These are phyloP conservation scores for Mucor circinelloides DNA, from an alignment of 371 early-diverging fungal species.

Conservation along the genomic window DNA sequence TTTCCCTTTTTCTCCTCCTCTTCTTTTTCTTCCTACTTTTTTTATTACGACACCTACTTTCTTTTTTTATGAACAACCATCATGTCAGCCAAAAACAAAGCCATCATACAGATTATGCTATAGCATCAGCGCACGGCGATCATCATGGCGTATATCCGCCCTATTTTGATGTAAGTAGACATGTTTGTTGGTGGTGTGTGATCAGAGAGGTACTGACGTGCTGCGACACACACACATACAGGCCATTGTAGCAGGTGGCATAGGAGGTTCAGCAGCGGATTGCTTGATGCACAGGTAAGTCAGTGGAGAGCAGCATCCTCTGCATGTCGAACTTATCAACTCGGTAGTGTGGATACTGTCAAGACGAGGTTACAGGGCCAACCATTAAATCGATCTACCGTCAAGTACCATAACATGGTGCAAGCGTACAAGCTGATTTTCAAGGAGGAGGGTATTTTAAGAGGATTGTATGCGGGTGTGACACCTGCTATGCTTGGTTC, in stretches of 20 bases:
- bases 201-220: neutral
- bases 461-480: slow-evolving; percentile 77
- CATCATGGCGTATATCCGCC: slow-evolving; percentile 41
- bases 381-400: slow-evolving; percentile 34
- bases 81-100: slow-evolving; percentile 3
- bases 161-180: slow-evolving; percentile 46
- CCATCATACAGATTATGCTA: slow-evolving; percentile 19
- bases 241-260: slow-evolving; percentile 70
- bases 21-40: neutral
- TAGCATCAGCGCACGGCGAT: slow-evolving; percentile 33
- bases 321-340: neutral
- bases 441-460: slow-evolving; percentile 68
- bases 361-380: slow-evolving; percentile 79
- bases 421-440: slow-evolving; percentile 68
- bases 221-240: slow-evolving; percentile 9
- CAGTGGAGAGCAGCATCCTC: neutral
- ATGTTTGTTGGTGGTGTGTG: neutral
- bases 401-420: slow-evolving; percentile 59
- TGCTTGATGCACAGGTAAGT: slow-evolving; percentile 73
- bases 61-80: neutral
- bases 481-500: slow-evolving; percentile 79
- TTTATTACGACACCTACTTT: neutral
- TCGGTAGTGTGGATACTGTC: slow-evolving; percentile 68
- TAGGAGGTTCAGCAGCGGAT: slow-evolving; percentile 76
- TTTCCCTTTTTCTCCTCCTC: neutral